Evolutionary conservation across 495 filamentous ascomycete species (phyloP), one percentile per base, ranked within the genome.

Genomic region (Penicillium atrosanguineum): DNA sequence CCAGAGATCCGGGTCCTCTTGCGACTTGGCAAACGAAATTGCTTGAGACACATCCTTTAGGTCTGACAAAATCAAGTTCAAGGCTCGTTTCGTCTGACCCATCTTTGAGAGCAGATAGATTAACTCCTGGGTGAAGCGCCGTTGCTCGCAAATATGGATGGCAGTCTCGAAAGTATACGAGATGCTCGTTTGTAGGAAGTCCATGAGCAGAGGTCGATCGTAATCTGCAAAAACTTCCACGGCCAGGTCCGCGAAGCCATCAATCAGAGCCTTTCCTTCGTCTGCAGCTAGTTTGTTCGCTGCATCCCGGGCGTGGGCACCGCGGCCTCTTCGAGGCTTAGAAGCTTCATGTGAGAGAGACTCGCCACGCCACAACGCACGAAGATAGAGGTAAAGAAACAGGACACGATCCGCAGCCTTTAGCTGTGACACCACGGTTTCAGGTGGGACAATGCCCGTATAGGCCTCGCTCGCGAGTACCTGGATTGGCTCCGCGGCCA

Each of bases 61-160:
- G 8, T 87, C 84, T 53, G 92, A 88, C 61, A 97, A 91, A 56
- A 98, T 97, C 43, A 97, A 81, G 59, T 85, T 89, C 8, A 98
- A 77, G 0, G 94, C 94, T 28, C 88, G 81, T 60, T 96, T 94
- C 50, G 89, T 91, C 66, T 96, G 86, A 4, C 94, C 94, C 3
- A 90, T 96, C 66, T 97, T 96, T 36, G 90, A 93, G 48, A 96
- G 85, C 9, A 98, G 80, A 62, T 94, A 95, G 44, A 98, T 93
- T 9, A 97, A 81, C 67, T 97, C 94, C 1, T 88, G 86, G 46
- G 91, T 90, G 67, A 85, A 97, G 56, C 86, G 83, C 41, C 79
- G 73, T 9, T 77, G 65, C 68, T 96, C 89, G 65, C 94, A 98
- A 63, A 91, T 84, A 34, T 78, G 71, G 6, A 84, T 86, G 6